Evolutionary conservation across 176 grass and related monocot species (phyloP), one percentile per base, ranked within the genome.

Genomic region (Miscanthus lutarioriparius): DNA sequence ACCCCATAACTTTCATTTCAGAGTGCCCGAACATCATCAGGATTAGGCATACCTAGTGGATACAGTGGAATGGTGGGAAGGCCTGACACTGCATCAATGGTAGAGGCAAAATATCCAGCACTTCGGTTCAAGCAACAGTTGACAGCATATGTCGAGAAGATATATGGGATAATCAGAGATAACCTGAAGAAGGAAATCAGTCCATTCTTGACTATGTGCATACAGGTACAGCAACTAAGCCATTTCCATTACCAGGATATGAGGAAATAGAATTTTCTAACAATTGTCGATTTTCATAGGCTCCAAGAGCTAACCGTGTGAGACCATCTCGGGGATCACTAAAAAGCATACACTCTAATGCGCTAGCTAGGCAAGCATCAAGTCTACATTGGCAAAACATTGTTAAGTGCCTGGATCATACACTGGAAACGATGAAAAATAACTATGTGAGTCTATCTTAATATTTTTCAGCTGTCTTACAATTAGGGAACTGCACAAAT

Each of bases 131-230:
- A 98, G 70, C 95, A 98, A 80, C 92, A 92, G n/a, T 80, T 98
- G 82, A 95, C 92, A 69, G 92, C 95, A 37, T 98, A 89, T 68
- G 91, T 95, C 9, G 95, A 98, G 92, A 98, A 98, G 74, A 98
- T 98, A 72, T 95, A 95, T 80, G 95, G 87, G 25, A 90, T 93
- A 86, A 93, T 95, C 23, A 83, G 92, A 88, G 92, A 98, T 73
- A 93, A 86, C 79, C 76, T 98, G 54, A 98, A 98, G 85, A 98
- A 93, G 74, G 95, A 98, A 84, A 98, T 95, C 74, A 84, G 82
- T 77, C 87, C 91, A 36, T 92, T 95, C 74, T 85, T 98, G 78
- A 88, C 89, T 64, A 72, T 95, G 80, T 95, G 95, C 89, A 95
- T 98, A 83, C 95, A 98, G 89, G 95, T 93, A 86, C 44, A 26